phyloP scores from a whole-genome alignment of 2,329 filamentous ascomycete species.

The Claviceps africana region DNA sequence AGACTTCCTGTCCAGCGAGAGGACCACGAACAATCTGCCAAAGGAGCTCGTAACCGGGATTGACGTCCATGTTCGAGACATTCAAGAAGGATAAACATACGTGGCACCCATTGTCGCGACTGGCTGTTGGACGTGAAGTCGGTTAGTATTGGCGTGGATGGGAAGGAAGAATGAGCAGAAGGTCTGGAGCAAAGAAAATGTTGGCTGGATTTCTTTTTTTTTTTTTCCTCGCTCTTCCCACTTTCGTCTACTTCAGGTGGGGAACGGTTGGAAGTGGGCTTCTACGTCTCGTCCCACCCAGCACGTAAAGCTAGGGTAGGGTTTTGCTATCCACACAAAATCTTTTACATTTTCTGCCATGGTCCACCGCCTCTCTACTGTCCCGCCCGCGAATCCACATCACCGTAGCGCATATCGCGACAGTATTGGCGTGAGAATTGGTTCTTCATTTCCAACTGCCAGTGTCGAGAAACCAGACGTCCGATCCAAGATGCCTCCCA shows the following conservation, averaged over 20 bases:
- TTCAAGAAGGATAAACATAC: conserved; percentile 36
- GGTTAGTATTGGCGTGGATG: conserved; percentile 25
- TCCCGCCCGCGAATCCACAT: conserved; percentile 12
- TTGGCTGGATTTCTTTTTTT: neutral
- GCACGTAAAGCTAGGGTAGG: conserved; percentile 18
- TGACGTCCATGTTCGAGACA: conserved; percentile 17
- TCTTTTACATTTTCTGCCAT: conserved; percentile 20
- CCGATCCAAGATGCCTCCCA: conserved; percentile 70
- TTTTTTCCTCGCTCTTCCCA: conserved; percentile 5
- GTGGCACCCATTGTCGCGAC: conserved; percentile 33
- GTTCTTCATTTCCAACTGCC: conserved; percentile 20
- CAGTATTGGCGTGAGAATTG: conserved; percentile 10
- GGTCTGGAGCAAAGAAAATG: neutral
- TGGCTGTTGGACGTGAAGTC: conserved; percentile 21
- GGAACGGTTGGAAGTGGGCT: neutral
- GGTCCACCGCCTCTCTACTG: conserved; percentile 19
- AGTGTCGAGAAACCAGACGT: conserved; percentile 21
- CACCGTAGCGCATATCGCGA: conserved; percentile 14
- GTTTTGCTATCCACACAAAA: conserved; percentile 16
- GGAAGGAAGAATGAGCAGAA: conserved; percentile 8
- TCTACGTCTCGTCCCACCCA: neutral
- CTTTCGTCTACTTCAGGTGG: conserved; percentile 3
- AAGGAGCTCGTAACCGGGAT: conserved; percentile 37
- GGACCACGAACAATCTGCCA: conserved; percentile 68
- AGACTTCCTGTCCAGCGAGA: conserved; percentile 53